Base-by-base conservation (phyloP, 2,329 filamentous ascomycete species). In the Periconia sp. region DNA sequence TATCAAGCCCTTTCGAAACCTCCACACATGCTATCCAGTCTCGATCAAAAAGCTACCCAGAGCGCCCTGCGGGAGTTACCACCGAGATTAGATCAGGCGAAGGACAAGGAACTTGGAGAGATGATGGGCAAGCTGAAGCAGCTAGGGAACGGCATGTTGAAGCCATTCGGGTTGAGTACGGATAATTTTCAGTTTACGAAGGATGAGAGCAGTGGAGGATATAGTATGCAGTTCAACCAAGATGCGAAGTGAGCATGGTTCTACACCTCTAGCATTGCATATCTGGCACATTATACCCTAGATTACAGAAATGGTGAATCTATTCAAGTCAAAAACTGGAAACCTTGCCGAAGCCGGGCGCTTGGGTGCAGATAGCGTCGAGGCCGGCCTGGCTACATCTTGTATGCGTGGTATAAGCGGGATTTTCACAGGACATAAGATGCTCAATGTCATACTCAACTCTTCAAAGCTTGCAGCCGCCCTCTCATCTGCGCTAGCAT, bases 111-210 rank as follows among this genome's bases (percentile, higher is more conserved):
- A 72, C 89, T 94, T 81, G 86, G 82, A 3, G 92, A 99, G 73
- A 96, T 97, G 91, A 95, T 96, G 91, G 89, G 87, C 13, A 96
- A 97, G 74, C 73, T 99, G 59, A 96, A 95, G 66, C 85, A 88
- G 71, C 75, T 99, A 47, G 94, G 94, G 0, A 96, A 99, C 65
- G 90, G 91, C 1, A 83, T 99, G 12, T 69, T 99, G 36, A 95
- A 88, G 66, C 92, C 92, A 0, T 97, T 97, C 75, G 94, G 94
- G 1, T 72, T 99, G 56, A 95, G 88, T 46, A 97, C 94, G 9
- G 86, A 95, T 32, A 96, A 95, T 68, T 97, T 99, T 65, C 85
- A 96, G 52, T 95, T 97, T 79, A 84, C 87, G 19, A 89, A 96
- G 71, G 92, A 96, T 63, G 88, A 92, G 59, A 87, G 86, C 50